phyloP scores from a whole-genome alignment of 176 grass and related monocot species.

The Triticum turgidum region DNA sequence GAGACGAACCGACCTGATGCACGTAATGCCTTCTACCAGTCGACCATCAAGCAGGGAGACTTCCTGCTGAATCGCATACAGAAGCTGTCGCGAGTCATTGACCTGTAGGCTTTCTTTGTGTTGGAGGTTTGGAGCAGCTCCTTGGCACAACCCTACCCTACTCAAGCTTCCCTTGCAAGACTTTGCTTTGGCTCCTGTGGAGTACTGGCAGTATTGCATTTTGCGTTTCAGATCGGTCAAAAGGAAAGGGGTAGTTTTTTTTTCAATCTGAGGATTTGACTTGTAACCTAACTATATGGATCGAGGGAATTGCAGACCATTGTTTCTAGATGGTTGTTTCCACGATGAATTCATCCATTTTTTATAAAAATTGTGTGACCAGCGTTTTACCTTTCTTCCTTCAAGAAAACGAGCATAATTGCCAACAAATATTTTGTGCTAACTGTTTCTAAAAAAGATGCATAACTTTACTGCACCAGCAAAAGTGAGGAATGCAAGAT shows the following conservation, averaged over 20 bases:
- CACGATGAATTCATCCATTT: constrained; percentile 11
- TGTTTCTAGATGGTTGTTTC: not conserved
- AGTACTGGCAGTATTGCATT: not conserved
- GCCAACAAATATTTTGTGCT: not conserved
- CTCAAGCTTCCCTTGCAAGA: not conserved
- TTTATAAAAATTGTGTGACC: not conserved
- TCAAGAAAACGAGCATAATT: not conserved
- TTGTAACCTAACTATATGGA: constrained; percentile 25
- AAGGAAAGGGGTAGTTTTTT: not conserved
- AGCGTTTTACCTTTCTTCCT: not conserved
- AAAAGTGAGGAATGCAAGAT: not conserved
- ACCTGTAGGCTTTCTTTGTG: constrained; percentile 52
- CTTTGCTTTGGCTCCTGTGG: not conserved
- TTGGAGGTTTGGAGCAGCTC: not conserved
- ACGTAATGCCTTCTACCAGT: constrained; percentile 92
- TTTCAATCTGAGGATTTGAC: not conserved
- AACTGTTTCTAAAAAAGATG: not conserved
- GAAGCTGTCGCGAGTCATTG: constrained; percentile 92
- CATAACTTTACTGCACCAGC: not conserved
- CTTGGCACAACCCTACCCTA: not conserved
- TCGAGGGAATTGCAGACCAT: not conserved
- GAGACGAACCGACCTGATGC: constrained; percentile 94
- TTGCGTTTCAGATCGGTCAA: constrained; percentile 4
- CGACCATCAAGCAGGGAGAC: constrained; percentile 98
- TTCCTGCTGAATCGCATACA: constrained; percentile 95